Base-by-base conservation (phyloP, 305 asterid genomes). In the Fraxinus dipetala region DNA sequence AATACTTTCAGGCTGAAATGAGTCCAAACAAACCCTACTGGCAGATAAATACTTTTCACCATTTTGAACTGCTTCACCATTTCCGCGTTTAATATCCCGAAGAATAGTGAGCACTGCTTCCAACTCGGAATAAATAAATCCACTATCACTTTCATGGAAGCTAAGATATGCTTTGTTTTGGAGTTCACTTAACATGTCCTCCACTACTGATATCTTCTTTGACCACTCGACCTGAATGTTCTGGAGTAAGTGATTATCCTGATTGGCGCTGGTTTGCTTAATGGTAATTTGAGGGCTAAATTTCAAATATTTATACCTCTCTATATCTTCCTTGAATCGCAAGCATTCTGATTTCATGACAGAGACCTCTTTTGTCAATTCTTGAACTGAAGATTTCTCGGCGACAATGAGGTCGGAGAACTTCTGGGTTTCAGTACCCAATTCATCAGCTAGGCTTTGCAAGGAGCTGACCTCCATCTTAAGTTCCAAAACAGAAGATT, bases 391-490 rank as follows among this genome's bases (percentile, higher is more conserved):
- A 59, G 97, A 89, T 78, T 87, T 81, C 90, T 96, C 98, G 30
- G 95, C 79, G 36, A 85, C 85, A 85, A 96, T 90, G 45, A 87
- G 81, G 54, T 81, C 88, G 5, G 96, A 87, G 45, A 91, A 83
- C 76, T 89, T 93, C 2, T 83, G 92, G 5, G 96, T 90, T 86
- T 95, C 97, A 30, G 85, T 75, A 74, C 97, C 94, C 74, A 92
- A 80, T 83, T 92, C 94, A 83, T 93, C 91, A 30, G 97, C 93
- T 78, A 92, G 86, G 80, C 89, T 89, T 87, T 93, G 98, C 90
- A 95, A 87, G 63, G 97, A 85, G 88, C 78, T 87, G 56, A 96
- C 91, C 87, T 94, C 99, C 48, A 91, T 84, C 91, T 93, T 92
- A 79, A 96, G 94, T 87, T 91, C 91, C 80, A 85, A 87, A 72